phyloP scores from a whole-genome alignment of 2,329 filamentous ascomycete species.

The Coleophoma eucalyptorum region DNA sequence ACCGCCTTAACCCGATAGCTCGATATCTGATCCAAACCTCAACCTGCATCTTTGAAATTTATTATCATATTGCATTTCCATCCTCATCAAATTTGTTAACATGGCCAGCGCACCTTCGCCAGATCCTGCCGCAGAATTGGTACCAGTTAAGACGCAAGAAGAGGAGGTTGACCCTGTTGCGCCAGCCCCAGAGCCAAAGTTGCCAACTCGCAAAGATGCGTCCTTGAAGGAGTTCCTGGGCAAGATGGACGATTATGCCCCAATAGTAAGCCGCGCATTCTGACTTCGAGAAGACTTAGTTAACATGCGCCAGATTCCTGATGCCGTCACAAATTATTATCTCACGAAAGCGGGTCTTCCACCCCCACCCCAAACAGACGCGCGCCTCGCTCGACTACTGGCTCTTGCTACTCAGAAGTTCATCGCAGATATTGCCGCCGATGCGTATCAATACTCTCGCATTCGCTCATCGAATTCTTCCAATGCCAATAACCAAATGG shows the following conservation, averaged over 20 bases:
- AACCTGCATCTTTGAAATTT: neutral
- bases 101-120: conserved; percentile 28
- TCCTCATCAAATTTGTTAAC: conserved; percentile 3
- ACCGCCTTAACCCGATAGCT: conserved; percentile 6
- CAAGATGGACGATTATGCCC: conserved; percentile 98
- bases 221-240: conserved; percentile 87
- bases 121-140: conserved; percentile 24
- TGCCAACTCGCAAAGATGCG: conserved; percentile 83
- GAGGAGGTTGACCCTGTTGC: conserved; percentile 40
- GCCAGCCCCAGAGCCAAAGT: conserved; percentile 52
- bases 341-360: conserved; percentile 93
- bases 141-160: conserved; percentile 19
- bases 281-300: neutral
- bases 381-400: conserved; percentile 85
- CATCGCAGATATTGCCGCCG: conserved; percentile 93
- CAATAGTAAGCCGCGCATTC: conserved; percentile 66
- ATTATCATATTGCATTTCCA: neutral
- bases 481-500: conserved; percentile 87
- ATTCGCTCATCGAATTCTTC: conserved; percentile 89
- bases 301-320: conserved; percentile 68
- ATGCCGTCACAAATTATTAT: conserved; percentile 97
- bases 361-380: conserved; percentile 85
- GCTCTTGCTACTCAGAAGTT: conserved; percentile 99
- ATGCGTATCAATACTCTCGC: conserved; percentile 95
- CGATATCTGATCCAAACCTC: neutral